phyloP scores from a whole-genome alignment of 345 rosid species.

The Eucalyptus pumila region DNA sequence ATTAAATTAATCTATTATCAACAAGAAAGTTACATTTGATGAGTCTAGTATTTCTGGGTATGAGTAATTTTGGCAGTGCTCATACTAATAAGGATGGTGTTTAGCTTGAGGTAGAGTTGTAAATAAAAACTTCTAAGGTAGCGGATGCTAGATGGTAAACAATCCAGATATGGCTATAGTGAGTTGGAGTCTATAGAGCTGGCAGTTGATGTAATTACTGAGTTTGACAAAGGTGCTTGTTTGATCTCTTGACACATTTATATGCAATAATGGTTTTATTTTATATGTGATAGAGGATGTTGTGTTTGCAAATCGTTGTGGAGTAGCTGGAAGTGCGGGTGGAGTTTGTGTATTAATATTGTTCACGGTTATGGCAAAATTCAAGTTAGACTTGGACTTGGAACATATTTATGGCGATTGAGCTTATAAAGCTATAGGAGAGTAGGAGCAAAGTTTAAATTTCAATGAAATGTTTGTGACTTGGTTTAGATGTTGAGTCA shows the following conservation, averaged over 20 bases:
- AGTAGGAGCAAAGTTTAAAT: neutral
- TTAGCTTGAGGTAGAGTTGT: neutral
- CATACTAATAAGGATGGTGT: neutral
- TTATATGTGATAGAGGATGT: neutral
- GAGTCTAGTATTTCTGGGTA: neutral
- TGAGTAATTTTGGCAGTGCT: neutral
- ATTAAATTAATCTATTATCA: neutral
- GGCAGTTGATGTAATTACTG: fast-evolving
- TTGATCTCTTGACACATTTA: neutral
- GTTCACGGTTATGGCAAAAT: neutral
- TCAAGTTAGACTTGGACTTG: neutral
- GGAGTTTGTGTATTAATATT: neutral
- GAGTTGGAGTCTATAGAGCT: neutral
- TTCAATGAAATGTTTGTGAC: neutral
- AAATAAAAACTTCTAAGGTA: neutral
- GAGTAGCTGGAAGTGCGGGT: neutral
- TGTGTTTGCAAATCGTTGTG: neutral
- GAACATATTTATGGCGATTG: neutral
- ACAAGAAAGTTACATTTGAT: neutral
- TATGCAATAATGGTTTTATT: neutral
- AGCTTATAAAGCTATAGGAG: neutral
- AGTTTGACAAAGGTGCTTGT: neutral
- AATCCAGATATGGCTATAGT: neutral
- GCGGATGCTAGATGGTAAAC: neutral
- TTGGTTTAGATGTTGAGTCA: neutral